Conservation (phyloP, 257 asterid species). For the Solanum raphanifolium region DNA sequence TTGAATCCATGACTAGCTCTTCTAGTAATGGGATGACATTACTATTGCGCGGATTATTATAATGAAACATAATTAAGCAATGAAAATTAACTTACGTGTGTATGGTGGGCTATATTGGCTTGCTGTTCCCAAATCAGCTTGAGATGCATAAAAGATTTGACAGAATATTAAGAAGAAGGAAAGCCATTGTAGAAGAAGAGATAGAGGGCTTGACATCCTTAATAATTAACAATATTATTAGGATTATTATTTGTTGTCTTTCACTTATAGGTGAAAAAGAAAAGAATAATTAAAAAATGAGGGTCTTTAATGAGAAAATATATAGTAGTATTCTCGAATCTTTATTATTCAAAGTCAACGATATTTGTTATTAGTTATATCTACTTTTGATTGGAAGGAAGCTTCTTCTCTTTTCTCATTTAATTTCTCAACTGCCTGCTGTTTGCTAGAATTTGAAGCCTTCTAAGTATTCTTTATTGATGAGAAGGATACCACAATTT, state of each 20-base stretch:
- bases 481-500: background rate
- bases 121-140: conserved; percentile 69
- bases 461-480: background rate
- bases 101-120: conserved; percentile 54
- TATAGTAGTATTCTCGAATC: background rate
- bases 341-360: background rate
- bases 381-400: background rate
- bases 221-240: background rate
- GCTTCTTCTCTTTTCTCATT: background rate
- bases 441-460: background rate
- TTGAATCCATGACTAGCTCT: background rate
- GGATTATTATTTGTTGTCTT: background rate
- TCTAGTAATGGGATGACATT: background rate
- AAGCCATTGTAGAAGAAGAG: conserved; percentile 14
- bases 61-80: background rate
- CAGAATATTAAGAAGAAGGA: conserved; percentile 9
- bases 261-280: background rate
- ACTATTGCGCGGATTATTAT: background rate
- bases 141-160: background rate
- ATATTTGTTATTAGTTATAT: background rate
- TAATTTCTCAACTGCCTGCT: background rate
- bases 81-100: conserved; percentile 42
- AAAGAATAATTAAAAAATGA: background rate
- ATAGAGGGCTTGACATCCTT: background rate
- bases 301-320: background rate